A percentile compares a stretch with the other conserved stretches of the same genome.
phyloP scores from a whole-genome alignment of 257 asterid species.

The Lycium ferocissimum region DNA sequence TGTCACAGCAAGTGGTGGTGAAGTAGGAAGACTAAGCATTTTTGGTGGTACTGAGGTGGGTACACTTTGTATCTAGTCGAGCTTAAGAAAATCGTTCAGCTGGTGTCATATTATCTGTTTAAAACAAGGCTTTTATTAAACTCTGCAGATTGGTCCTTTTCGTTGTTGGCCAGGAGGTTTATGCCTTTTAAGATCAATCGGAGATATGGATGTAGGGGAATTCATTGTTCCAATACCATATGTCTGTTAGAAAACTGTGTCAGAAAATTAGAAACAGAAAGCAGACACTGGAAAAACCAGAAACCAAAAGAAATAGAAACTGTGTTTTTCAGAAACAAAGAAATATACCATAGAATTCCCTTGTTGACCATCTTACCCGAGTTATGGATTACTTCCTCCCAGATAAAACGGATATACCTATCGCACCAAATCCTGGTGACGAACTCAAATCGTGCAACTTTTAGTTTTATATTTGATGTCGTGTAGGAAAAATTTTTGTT shows the following conservation, averaged over 20 bases:
- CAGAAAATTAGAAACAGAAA: too few relatives aligned
- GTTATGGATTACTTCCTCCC: too few relatives aligned
- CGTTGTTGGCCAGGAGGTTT: conserved; percentile 92
- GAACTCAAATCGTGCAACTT: too few relatives aligned
- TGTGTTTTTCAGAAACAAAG: too few relatives aligned
- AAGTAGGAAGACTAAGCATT: conserved; percentile 79
- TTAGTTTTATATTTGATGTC: too few relatives aligned
- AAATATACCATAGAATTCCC: too few relatives aligned
- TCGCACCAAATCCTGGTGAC: too few relatives aligned
- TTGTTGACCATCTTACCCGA: too few relatives aligned
- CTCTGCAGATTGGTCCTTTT: conserved; percentile 68
- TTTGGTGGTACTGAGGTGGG: conserved; percentile 78
- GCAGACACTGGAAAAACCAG: too few relatives aligned
- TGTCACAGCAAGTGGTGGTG: conserved; percentile 91
- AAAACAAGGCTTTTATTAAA: background rate
- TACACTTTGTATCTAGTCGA: conserved; percentile 2
- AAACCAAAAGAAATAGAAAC: too few relatives aligned
- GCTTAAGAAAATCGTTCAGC: background rate
- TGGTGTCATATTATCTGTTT: background rate
- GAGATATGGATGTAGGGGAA: conserved; percentile 86
- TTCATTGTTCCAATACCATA: conserved; percentile 77
- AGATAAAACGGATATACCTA: too few relatives aligned
- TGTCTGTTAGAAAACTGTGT: conserved; percentile 23
- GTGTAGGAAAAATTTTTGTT: too few relatives aligned
- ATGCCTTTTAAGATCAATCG: conserved; percentile 81